Percentiles rank a stretch among this genome's conserved stretches.
These are phyloP conservation scores for Mucor indicus DNA, from an alignment of 371 early-diverging fungal genomes.

Conservation along the genomic window DNA sequence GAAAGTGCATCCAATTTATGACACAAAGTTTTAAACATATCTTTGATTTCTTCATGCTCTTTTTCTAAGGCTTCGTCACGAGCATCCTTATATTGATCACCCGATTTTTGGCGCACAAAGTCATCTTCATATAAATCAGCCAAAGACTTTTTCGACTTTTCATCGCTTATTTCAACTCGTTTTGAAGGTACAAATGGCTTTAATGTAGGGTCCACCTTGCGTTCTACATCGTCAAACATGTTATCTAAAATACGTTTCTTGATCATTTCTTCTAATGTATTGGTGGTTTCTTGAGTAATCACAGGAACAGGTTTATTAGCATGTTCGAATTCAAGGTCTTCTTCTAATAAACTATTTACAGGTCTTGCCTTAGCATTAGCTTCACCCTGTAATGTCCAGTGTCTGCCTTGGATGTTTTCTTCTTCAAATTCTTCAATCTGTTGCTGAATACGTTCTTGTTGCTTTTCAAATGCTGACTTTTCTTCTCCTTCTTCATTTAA, in stretches of 20 bases:
- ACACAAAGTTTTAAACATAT: slow-evolving; percentile 71
- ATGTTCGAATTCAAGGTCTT: slow-evolving; percentile 90
- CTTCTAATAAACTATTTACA: slow-evolving; percentile 89
- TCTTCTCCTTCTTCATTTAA: slow-evolving; percentile 38
- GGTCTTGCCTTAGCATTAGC: slow-evolving; percentile 77
- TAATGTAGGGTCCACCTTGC: slow-evolving; percentile 70
- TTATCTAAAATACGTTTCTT: slow-evolving; percentile 82
- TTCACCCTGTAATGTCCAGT: slow-evolving; percentile 81
- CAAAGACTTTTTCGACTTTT: slow-evolving; percentile 81
- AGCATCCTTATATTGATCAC: slow-evolving; percentile 53
- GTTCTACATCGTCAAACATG: slow-evolving; percentile 90
- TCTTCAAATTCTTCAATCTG: slow-evolving; percentile 81
- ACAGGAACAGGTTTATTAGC: slow-evolving; percentile 91
- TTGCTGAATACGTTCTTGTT: slow-evolving; percentile 50
- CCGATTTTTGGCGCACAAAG: slow-evolving; percentile 66
- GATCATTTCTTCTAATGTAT: slow-evolving; percentile 89
- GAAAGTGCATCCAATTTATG: slow-evolving; percentile 85
- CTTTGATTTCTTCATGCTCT: slow-evolving; percentile 79
- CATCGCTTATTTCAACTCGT: slow-evolving; percentile 76
- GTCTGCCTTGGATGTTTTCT: slow-evolving; percentile 79
- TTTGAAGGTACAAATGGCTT: slow-evolving; percentile 80
- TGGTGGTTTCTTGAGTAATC: slow-evolving; percentile 88
- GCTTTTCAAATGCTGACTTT: slow-evolving; percentile 72
- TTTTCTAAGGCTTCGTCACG: slow-evolving; percentile 72
- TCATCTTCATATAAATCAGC: slow-evolving; percentile 93